Conservation (phyloP, 2,329 filamentous ascomycete species). For the Aspergillus felis region DNA sequence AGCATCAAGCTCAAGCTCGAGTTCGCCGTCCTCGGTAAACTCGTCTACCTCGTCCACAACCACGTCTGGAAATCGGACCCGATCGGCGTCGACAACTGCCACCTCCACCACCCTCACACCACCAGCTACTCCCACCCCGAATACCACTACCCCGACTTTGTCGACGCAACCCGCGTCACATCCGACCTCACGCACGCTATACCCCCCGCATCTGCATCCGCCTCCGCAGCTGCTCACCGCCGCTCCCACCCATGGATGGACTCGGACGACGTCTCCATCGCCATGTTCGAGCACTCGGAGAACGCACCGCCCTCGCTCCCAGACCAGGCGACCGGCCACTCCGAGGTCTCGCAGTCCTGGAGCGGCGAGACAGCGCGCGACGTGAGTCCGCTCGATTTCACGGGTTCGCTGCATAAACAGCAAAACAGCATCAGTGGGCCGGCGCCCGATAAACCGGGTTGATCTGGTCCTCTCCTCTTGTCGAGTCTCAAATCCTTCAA, state of each 20-base stretch:
- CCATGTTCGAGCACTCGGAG: slow-evolving; percentile 34
- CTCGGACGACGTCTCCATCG: slow-evolving; percentile 34
- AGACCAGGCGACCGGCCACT: slow-evolving; percentile 19
- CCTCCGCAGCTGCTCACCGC: slow-evolving; percentile 2
- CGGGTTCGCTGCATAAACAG: slow-evolving; percentile 9
- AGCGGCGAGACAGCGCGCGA: slow-evolving; percentile 26
- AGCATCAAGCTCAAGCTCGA: slow-evolving; percentile 50
- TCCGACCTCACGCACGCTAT: slow-evolving; percentile 40
- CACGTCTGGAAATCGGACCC: slow-evolving; percentile 38
- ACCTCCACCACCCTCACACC: slow-evolving; percentile 4
- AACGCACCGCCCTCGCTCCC: slow-evolving; percentile 2
- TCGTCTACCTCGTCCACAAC: slow-evolving; percentile 39
- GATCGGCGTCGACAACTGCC: slow-evolving; percentile 7
- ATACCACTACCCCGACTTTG: slow-evolving; percentile 40
- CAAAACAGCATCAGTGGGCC: neutral
- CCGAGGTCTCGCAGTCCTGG: slow-evolving; percentile 26
- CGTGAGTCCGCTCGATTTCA: slow-evolving; percentile 22
- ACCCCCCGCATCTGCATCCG: slow-evolving; percentile 8
- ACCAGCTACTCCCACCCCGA: neutral
- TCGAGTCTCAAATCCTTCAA: neutral
- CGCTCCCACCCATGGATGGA: slow-evolving; percentile 32
- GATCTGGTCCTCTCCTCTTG: too few species aligned
- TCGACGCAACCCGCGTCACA: slow-evolving; percentile 42
- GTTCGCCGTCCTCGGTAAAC: slow-evolving; percentile 46
- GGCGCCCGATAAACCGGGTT: neutral